Evolutionary conservation across 495 filamentous ascomycete species (phyloP).

Genomic region (Neurospora sp.): DNA sequence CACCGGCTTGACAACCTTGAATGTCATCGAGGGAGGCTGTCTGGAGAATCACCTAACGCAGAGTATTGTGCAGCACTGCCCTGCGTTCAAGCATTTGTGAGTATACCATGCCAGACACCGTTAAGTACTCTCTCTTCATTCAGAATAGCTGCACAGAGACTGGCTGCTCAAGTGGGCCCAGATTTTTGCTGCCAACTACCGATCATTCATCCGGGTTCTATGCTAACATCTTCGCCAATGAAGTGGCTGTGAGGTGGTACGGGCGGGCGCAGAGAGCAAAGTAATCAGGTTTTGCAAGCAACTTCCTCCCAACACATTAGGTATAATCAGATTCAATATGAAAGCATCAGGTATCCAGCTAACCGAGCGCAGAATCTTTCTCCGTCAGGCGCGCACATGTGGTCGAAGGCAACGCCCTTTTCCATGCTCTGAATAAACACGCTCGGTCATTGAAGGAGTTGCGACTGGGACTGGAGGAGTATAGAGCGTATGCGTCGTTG

Average conservation of each 20-base stretch:
- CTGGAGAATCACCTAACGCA: no score
- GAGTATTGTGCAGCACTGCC: not conserved
- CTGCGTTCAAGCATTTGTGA: not conserved
- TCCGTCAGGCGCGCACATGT: not conserved
- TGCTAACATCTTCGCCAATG: not conserved
- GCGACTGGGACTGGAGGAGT: no score
- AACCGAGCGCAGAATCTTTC: not conserved
- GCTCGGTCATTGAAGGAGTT: not conserved
- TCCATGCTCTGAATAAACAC: not conserved
- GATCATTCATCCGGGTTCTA: not conserved
- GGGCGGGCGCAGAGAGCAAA: not conserved
- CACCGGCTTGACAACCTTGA: not conserved
- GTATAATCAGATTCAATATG: not conserved
- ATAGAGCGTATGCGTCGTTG: not conserved
- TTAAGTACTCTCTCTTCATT: not conserved
- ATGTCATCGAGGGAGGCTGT: not conserved
- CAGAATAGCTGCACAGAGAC: not conserved
- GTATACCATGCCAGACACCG: not conserved
- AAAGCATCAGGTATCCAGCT: not conserved
- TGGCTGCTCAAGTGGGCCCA: not conserved
- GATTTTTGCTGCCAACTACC: not conserved
- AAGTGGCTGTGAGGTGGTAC: not conserved
- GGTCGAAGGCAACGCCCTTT: not conserved
- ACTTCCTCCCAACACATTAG: not conserved
- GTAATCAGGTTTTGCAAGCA: not conserved